Base-by-base conservation (phyloP, 352 stramenopile species). In the Achlya hypogyna region DNA sequence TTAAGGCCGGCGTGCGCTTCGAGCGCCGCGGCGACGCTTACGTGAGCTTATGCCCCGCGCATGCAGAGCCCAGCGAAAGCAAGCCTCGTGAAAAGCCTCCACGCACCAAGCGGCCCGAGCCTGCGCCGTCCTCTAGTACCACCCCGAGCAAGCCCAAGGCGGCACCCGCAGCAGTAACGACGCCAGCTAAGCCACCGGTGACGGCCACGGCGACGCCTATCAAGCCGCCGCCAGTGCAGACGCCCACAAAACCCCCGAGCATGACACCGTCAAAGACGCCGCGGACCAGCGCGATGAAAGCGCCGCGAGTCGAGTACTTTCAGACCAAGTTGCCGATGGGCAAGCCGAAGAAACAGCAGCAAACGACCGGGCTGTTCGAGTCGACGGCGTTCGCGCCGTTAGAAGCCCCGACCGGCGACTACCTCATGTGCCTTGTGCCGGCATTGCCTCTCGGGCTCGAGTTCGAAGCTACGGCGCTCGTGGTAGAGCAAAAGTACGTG, bases 381-480 rank as follows among this genome's bases (percentile, higher is more conserved):
- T 68, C 66, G 9, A 70, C 67, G 27, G 72, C 81, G 28, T 85
- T 85, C 40, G 29, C 66, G 0, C 74, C 78, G 38, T 59, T 53
- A 25, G 71, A 75, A 53, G 72, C 74, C 25, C 71, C 74, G 0
- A 43, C 54, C 10, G 60, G 47, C 52, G 76, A 89, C 34, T 84
- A 86, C 38, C 72, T 89, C 34, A 82, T 93, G 70, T 45, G 88
- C 12, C 53, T 91, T 32, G 77, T 87, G 29, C 69, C 75, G 20
- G 76, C 47, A 23, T 63, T 81, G 20, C 81, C 82, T 31, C 69
- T 91, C n/a, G 81, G 80, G 23, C 71, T 93, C 9, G 78, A 77
- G 25, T 72, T 90, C 25, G 49, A 56, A 3, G 12, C 49, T 12
- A 9, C 25, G 10, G 49, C 49, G 31, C 31, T 56, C 6, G 2